Conservation (phyloP, 1,284 basidiomycete species). For the Hemileia vastatrix region DNA sequence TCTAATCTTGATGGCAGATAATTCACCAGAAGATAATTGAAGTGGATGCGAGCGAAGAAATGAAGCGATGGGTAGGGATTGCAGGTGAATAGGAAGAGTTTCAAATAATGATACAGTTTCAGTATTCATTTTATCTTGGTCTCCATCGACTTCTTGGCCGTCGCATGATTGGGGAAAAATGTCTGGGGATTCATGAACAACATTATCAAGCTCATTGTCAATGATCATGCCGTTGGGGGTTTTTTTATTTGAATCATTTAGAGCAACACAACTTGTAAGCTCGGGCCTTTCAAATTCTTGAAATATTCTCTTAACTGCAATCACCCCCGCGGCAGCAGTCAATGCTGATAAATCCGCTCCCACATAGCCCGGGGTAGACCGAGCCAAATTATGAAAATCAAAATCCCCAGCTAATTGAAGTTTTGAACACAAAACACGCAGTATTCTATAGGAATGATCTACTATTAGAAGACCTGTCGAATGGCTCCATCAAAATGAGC, state of each 20-base stretch:
- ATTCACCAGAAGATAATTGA: slow-evolving; percentile 65
- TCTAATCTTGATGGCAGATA: slow-evolving; percentile 68
- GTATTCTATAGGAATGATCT: slow-evolving; percentile 53
- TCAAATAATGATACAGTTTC: slow-evolving; percentile 48
- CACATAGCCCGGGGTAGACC: slow-evolving; percentile 91
- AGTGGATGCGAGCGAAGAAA: slow-evolving; percentile 78
- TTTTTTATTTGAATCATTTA: slow-evolving; percentile 9
- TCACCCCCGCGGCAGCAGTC: slow-evolving; percentile 85
- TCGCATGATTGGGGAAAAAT: slow-evolving; percentile 35
- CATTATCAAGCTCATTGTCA: neutral
- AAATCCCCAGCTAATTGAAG: slow-evolving; percentile 70
- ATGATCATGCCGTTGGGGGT: slow-evolving; percentile 21
- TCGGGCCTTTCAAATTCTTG: slow-evolving; percentile 56
- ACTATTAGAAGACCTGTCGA: neutral
- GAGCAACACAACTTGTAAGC: neutral
- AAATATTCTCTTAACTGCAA: slow-evolving; percentile 94
- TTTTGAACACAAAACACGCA: slow-evolving; percentile 66
- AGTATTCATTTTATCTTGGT: slow-evolving; percentile 21
- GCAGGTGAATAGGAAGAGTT: slow-evolving; percentile 44
- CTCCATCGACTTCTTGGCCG: neutral
- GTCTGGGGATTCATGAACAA: slow-evolving; percentile 11
- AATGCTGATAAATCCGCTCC: slow-evolving; percentile 86
- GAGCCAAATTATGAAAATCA: slow-evolving; percentile 70
- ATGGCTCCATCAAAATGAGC: neutral
- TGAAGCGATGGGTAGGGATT: slow-evolving; percentile 65